A percentile compares a stretch with the other conserved stretches of the same genome.
Evolutionary conservation across 768 basidiomycete genomes (phyloP).

Genomic region (Cyathus striatus): DNA sequence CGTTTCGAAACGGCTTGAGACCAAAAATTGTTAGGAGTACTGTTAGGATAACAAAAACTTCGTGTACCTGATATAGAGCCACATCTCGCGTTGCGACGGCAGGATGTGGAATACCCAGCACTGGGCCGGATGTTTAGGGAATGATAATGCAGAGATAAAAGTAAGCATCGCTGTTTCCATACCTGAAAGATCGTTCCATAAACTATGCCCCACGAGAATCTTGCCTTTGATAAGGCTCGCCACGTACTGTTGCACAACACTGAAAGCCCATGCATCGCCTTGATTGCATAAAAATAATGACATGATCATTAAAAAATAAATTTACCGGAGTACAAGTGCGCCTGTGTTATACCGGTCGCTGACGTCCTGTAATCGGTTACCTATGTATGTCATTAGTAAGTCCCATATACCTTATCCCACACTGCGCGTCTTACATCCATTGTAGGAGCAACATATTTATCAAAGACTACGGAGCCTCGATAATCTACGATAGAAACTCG

Average conservation of each 20-base stretch:
- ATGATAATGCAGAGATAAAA: conserved; percentile 5
- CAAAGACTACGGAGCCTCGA: conserved; percentile 52
- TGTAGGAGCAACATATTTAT: conserved; percentile 66
- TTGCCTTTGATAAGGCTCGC: conserved; percentile 66
- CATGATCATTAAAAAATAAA: conserved; percentile 4
- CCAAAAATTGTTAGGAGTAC: conserved; percentile 8
- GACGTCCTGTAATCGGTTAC: conserved; percentile 72
- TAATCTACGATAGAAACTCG: conserved; percentile 51
- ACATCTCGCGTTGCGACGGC: conserved; percentile 78
- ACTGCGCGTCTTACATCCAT: conserved; percentile 32
- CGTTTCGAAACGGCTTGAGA: conserved; percentile 64
- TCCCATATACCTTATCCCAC: too few relatives aligned
- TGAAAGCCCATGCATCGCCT: conserved; percentile 54
- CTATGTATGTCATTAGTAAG: too few relatives aligned
- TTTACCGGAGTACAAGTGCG: conserved; percentile 35
- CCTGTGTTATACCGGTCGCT: conserved; percentile 48
- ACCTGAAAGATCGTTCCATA: conserved; percentile 84
- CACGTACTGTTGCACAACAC: conserved; percentile 59
- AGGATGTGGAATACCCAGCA: conserved; percentile 76
- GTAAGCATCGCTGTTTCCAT: too few relatives aligned
- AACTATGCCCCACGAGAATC: conserved; percentile 68
- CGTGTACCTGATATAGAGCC: conserved; percentile 65
- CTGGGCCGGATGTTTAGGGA: conserved; percentile 25
- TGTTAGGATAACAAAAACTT: conserved; percentile 3
- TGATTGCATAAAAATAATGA: conserved; percentile 2